Evolutionary conservation across 352 stramenopile species (phyloP).

Genomic region (Pythium diclinum): DNA sequence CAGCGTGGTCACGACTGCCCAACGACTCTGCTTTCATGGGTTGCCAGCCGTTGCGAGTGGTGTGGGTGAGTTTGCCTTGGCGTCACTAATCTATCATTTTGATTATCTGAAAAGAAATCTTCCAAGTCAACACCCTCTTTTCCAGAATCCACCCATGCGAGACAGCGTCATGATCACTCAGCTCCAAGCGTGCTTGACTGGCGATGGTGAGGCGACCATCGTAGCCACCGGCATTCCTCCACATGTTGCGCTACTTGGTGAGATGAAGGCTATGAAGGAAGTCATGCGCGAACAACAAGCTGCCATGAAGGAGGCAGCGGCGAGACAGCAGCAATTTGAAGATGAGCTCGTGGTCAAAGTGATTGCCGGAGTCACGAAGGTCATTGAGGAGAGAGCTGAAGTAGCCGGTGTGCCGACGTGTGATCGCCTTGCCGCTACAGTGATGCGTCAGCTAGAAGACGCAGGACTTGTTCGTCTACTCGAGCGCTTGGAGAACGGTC

Average conservation of each 20-base stretch:
- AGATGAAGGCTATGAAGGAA: background rate
- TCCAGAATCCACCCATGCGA: background rate
- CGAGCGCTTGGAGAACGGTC: background rate
- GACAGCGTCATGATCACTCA: background rate
- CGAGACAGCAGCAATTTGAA: background rate
- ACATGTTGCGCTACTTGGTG: background rate
- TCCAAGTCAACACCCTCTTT: background rate
- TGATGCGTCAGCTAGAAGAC: background rate
- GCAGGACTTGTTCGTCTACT: background rate
- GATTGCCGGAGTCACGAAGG: background rate
- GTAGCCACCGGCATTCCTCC: background rate
- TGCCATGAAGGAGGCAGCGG: background rate
- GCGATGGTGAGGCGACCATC: background rate
- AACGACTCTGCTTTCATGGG: background rate
- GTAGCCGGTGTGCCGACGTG: background rate
- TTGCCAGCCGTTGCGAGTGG: background rate
- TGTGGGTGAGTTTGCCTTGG: constrained; percentile 1
- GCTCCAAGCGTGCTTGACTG: background rate
- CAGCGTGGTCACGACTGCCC: background rate
- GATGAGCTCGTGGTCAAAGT: background rate
- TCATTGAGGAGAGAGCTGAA: background rate
- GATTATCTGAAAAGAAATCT: background rate
- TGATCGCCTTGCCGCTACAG: background rate
- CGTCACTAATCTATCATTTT: constrained; percentile 1
- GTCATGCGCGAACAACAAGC: background rate